phyloP scores from a whole-genome alignment of 1,284 basidiomycete genomes.

The Irpex sp. region DNA sequence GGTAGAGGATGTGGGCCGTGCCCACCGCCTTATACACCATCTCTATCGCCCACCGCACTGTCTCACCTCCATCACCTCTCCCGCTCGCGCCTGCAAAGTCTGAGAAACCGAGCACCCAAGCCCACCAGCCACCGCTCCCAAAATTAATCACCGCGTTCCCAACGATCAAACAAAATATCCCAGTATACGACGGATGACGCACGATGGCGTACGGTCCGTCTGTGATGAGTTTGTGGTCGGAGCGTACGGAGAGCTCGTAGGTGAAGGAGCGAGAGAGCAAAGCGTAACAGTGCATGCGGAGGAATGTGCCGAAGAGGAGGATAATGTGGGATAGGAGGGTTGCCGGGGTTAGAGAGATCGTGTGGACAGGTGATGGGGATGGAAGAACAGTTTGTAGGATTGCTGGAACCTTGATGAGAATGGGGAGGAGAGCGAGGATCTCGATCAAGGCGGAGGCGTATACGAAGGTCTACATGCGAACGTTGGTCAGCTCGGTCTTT shows the following conservation, averaged over 20 bases:
- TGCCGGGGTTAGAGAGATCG: not conserved
- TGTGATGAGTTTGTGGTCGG: not conserved
- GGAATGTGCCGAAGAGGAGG: conserved; percentile 7
- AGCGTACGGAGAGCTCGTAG: not conserved
- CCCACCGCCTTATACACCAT: no score
- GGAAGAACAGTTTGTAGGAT: not conserved
- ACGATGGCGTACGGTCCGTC: conserved; percentile 3
- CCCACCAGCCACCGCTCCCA: not conserved
- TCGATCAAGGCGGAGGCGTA: not conserved
- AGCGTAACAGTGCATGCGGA: conserved; percentile 19
- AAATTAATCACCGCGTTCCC: not conserved
- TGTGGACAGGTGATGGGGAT: not conserved
- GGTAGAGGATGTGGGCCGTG: not conserved
- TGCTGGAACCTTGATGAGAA: no score
- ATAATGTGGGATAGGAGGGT: not conserved
- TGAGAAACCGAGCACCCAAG: not conserved
- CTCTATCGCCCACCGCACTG: no score
- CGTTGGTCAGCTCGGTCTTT: not conserved
- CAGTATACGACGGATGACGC: conserved; percentile 1
- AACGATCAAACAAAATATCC: not conserved
- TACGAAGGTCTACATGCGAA: not conserved
- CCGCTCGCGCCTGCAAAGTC: not conserved
- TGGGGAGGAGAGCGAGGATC: not conserved
- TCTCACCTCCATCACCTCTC: not conserved
- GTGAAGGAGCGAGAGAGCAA: conserved; percentile 9